Conservation (phyloP, 306 rosid species). For the Hylodesmum podocarpum region DNA sequence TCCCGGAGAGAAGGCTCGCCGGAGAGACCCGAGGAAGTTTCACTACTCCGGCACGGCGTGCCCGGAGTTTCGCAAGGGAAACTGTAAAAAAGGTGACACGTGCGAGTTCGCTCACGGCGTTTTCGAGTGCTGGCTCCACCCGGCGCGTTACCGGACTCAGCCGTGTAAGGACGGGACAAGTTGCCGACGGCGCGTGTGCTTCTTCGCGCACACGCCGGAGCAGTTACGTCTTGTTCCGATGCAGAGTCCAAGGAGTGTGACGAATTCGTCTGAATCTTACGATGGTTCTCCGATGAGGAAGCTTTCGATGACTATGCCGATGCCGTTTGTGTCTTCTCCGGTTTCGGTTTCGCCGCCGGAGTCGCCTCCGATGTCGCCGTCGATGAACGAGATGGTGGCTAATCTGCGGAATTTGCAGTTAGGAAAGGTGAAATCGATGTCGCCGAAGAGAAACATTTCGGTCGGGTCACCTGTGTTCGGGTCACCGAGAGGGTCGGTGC, state of each 20-base stretch:
- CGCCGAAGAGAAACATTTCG: slow-evolving; percentile 46
- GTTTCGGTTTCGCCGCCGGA: slow-evolving; percentile 66
- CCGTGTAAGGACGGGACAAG: slow-evolving; percentile 92
- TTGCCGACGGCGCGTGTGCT: slow-evolving; percentile 80
- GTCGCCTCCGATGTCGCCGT: slow-evolving; percentile 75
- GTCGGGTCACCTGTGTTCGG: slow-evolving; percentile 59
- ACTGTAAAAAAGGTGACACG: slow-evolving; percentile 72
- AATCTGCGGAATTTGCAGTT: slow-evolving; percentile 74
- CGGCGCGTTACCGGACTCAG: slow-evolving; percentile 93
- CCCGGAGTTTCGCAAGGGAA: slow-evolving; percentile 90
- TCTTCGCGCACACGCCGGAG: slow-evolving; percentile 94
- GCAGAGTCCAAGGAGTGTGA: slow-evolving; percentile 55
- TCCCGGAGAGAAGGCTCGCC: slow-evolving; percentile 99
- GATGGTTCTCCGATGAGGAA: slow-evolving; percentile 76
- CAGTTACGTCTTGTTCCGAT: slow-evolving; percentile 76
- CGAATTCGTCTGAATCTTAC: slow-evolving; percentile 51
- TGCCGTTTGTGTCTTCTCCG: slow-evolving; percentile 67
- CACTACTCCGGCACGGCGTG: slow-evolving; percentile 93
- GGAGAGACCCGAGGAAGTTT: slow-evolving; percentile 83
- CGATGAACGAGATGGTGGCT: slow-evolving; percentile 61
- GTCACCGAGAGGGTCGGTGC: slow-evolving; percentile 65
- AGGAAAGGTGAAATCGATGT: slow-evolving; percentile 63
- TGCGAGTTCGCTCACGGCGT: slow-evolving; percentile 97
- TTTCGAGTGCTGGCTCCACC: slow-evolving; percentile 98
- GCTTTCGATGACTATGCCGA: slow-evolving; percentile 39